Evolutionary conservation across 495 filamentous ascomycete genomes (phyloP).

Genomic region (Aspergillus avenaceus): DNA sequence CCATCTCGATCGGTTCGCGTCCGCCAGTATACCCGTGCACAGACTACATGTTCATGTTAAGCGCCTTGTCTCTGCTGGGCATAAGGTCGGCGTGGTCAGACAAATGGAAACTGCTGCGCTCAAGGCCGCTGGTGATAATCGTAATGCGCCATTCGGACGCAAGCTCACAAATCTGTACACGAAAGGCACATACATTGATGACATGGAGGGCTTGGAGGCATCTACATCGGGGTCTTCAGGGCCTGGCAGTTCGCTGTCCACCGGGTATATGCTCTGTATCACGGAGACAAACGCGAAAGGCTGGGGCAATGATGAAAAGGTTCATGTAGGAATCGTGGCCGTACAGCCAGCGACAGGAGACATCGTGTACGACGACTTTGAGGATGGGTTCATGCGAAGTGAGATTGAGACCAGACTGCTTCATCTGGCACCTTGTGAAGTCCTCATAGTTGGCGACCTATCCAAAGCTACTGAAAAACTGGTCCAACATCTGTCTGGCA

Average conservation of each 20-base stretch:
- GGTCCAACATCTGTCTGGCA: constrained; percentile 82
- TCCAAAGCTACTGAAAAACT: constrained; percentile 94
- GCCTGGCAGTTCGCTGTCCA: constrained; percentile 59
- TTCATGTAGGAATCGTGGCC: constrained; percentile 87
- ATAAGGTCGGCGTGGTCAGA: constrained; percentile 94
- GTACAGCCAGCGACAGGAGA: constrained; percentile 96
- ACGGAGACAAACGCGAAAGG: constrained; percentile 86
- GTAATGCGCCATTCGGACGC: constrained; percentile 85
- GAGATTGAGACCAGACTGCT: constrained; percentile 93
- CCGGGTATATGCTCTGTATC: constrained; percentile 88
- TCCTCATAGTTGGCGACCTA: constrained; percentile 89
- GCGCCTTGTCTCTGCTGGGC: constrained; percentile 82
- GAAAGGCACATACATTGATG: constrained; percentile 97
- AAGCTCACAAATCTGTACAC: constrained; percentile 97
- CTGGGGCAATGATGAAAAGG: constrained; percentile 86
- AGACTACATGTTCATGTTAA: constrained; percentile 93
- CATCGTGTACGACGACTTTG: constrained; percentile 93
- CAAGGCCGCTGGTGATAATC: constrained; percentile 94
- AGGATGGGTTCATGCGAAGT: constrained; percentile 96
- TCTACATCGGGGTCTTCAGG: constrained; percentile 39
- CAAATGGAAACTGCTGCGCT: constrained; percentile 98
- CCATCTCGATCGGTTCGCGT: constrained; percentile 88
- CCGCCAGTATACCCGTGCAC: constrained; percentile 91
- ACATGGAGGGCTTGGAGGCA: constrained; percentile 73
- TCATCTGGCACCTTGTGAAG: constrained; percentile 94